phyloP scores from a whole-genome alignment of 140 eudicot genomes.

The Stevia rebaudiana region DNA sequence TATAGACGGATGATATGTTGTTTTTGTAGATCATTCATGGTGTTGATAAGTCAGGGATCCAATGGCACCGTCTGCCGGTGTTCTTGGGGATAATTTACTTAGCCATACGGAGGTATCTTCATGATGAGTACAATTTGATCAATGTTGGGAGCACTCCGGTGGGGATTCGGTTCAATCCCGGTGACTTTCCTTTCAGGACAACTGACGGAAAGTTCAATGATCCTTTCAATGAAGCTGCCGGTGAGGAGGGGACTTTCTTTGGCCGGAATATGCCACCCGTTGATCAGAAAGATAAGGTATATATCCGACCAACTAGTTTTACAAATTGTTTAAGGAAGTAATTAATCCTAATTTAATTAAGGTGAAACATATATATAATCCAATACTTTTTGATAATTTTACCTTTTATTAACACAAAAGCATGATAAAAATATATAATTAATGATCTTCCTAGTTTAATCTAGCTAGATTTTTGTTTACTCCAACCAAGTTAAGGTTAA shows the following conservation, averaged over 20 bases:
- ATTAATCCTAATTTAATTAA: too few species aligned
- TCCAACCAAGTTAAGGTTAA: too few species aligned
- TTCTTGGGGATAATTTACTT: conserved; percentile 46
- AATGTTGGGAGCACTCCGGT: conserved; percentile 41
- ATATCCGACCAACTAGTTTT: too few species aligned
- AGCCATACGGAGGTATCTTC: conserved; percentile 48
- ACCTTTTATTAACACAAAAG: too few species aligned
- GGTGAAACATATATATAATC: too few species aligned
- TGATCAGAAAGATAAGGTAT: conserved; percentile 38
- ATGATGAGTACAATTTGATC: conserved; percentile 43
- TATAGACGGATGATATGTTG: not conserved
- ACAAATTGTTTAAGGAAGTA: too few species aligned
- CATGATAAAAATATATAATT: too few species aligned
- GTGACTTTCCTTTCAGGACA: conserved; percentile 33
- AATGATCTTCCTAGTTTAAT: too few species aligned
- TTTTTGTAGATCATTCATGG: conserved; percentile 42
- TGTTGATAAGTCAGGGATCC: conserved; percentile 33
- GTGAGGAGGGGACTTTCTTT: conserved; percentile 43
- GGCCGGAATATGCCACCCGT: conserved; percentile 44
- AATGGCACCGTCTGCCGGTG: conserved; percentile 60
- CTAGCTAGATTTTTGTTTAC: too few species aligned
- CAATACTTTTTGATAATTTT: too few species aligned
- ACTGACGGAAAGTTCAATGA: conserved; percentile 38
- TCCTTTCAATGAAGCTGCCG: conserved; percentile 40
- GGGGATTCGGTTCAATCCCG: conserved; percentile 31